Conservation (phyloP, 2,329 filamentous ascomycete species). For the Penicillium expansum region DNA sequence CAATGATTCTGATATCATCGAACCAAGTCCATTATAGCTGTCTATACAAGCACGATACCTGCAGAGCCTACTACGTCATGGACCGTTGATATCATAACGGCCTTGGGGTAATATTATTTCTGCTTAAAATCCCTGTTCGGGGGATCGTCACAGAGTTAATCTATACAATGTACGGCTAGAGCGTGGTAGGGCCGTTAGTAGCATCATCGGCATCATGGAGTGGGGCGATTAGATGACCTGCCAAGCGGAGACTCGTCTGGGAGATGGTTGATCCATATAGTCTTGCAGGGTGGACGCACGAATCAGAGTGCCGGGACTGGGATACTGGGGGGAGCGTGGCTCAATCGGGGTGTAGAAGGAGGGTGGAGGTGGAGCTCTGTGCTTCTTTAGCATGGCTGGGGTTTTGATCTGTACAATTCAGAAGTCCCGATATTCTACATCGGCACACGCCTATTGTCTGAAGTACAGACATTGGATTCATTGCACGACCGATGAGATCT, state of each 20-base stretch:
- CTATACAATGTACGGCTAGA: conserved; percentile 4
- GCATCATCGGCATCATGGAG: conserved; percentile 21
- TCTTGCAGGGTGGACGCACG: neutral
- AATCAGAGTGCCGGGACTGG: conserved; percentile 6
- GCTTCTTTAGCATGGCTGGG: conserved; percentile 2
- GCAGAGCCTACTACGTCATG: conserved; percentile 22
- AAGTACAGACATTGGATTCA: neutral
- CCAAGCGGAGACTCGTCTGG: conserved; percentile 6
- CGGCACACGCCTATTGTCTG: neutral
- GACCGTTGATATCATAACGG: conserved; percentile 21
- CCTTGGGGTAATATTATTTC: neutral
- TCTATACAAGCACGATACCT: conserved; percentile 14
- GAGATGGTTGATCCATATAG: conserved; percentile 9
- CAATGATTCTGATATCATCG: conserved; percentile 18
- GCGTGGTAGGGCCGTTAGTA: conserved; percentile 8
- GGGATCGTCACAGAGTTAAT: conserved; percentile 14
- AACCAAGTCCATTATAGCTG: neutral
- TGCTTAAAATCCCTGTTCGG: conserved; percentile 8
- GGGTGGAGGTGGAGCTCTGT: conserved; percentile 14
- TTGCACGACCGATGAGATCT: neutral
- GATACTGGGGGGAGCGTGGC: conserved; percentile 1
- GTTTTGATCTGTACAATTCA: neutral
- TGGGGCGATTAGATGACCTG: conserved; percentile 12
- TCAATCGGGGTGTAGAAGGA: conserved; percentile 7
- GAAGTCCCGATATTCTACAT: neutral